phyloP scores from a whole-genome alignment of 768 basidiomycete genomes.

The Collybiopsis confluens region DNA sequence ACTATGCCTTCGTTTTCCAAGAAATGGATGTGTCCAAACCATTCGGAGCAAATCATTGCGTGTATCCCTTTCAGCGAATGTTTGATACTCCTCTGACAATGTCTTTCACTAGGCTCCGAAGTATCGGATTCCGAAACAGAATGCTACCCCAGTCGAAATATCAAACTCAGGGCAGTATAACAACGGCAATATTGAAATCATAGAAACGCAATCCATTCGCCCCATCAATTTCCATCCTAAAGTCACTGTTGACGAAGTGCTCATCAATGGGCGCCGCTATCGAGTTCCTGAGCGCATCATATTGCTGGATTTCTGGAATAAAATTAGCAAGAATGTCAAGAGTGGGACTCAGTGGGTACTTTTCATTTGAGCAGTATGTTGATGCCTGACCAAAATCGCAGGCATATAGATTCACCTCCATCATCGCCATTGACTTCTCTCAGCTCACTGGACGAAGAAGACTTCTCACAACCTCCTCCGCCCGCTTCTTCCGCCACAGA shows the following conservation, averaged over 20 bases:
- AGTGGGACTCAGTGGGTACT: conserved; percentile 27
- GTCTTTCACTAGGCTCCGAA: conserved; percentile 59
- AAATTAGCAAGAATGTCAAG: conserved; percentile 44
- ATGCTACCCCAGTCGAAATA: conserved; percentile 66
- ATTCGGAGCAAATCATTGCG: conserved; percentile 83
- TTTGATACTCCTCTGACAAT: background rate
- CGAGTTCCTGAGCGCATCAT: conserved; percentile 90
- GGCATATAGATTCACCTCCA: conserved; percentile 40
- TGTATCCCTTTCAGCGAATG: conserved; percentile 25
- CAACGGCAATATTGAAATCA: conserved; percentile 89
- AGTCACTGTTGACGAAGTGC: conserved; percentile 72
- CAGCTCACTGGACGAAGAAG: conserved; percentile 72
- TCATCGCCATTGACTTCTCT: conserved; percentile 74
- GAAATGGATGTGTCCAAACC: conserved; percentile 99
- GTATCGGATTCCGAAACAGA: conserved; percentile 73
- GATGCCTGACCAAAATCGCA: conserved; percentile 12
- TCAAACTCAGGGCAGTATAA: conserved; percentile 72
- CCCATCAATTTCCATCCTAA: conserved; percentile 33
- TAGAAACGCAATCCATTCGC: conserved; percentile 47
- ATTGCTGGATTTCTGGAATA: conserved; percentile 94
- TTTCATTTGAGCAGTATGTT: background rate
- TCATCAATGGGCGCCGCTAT: conserved; percentile 87
- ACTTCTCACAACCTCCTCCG: conserved; percentile 39
- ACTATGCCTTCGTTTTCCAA: conserved; percentile 81
- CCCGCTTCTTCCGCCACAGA: conserved; percentile 28